Conservation (phyloP, 805 yeast species). For the Lipomyces chichibuensis region DNA sequence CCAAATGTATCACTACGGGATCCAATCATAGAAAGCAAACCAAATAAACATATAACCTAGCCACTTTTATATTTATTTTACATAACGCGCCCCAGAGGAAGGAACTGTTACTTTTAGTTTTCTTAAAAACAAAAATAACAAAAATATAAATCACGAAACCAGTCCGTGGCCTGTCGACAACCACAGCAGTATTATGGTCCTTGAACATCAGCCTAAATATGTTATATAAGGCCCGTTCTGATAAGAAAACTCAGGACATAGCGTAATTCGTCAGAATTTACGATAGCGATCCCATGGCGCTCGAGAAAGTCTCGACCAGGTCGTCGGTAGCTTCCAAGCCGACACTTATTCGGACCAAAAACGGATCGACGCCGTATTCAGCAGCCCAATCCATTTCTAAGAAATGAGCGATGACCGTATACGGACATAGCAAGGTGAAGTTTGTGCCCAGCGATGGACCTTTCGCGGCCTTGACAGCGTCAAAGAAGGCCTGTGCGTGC, state of each 20-base stretch:
- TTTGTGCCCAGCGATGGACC: slow-evolving; percentile 89
- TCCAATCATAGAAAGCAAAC: not conserved
- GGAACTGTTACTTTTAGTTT: not conserved
- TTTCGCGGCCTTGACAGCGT: slow-evolving; percentile 65
- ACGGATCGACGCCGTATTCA: slow-evolving; percentile 75
- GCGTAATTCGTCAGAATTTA: not conserved
- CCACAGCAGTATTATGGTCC: not conserved
- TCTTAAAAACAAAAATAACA: slow-evolving; percentile 1
- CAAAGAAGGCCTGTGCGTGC: slow-evolving; percentile 69
- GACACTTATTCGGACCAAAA: slow-evolving; percentile 73
- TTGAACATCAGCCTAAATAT: not conserved
- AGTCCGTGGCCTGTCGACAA: not conserved
- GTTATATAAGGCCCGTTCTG: not conserved
- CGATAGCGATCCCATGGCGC: not conserved
- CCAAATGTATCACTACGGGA: not conserved
- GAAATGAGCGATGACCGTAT: slow-evolving; percentile 78
- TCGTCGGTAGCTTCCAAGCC: slow-evolving; percentile 74
- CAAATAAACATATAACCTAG: not conserved
- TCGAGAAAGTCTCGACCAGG: slow-evolving; percentile 43
- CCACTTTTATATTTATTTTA: not conserved
- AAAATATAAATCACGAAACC: not conserved
- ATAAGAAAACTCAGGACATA: not conserved
- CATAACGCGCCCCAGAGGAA: not conserved
- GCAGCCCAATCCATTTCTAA: slow-evolving; percentile 74
- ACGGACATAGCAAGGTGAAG: slow-evolving; percentile 83